Conservation (phyloP, 495 filamentous ascomycete genomes). For the Aspergillus affinis region DNA sequence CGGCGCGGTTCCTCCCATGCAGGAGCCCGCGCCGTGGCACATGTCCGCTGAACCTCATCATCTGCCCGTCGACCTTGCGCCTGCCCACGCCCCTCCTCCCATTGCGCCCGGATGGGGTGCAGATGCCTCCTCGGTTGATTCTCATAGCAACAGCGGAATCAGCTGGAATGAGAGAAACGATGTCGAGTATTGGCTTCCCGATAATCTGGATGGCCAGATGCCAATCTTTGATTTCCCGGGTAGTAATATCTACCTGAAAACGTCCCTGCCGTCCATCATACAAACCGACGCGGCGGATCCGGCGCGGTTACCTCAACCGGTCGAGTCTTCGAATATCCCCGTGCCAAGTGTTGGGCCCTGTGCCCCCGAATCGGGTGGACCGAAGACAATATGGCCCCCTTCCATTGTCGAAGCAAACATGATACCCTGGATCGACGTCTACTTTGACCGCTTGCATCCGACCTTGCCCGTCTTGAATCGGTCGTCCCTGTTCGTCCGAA, state of each 20-base stretch:
- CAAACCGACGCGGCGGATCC: slow-evolving; percentile 26
- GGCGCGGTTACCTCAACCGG: slow-evolving; percentile 20
- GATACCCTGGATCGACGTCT: slow-evolving; percentile 71
- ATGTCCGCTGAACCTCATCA: slow-evolving; percentile 24
- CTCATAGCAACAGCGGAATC: slow-evolving; percentile 23
- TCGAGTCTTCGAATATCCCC: slow-evolving; percentile 23
- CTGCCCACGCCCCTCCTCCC: slow-evolving; percentile 18
- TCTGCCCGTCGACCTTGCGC: slow-evolving; percentile 28
- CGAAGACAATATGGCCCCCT: slow-evolving; percentile 32
- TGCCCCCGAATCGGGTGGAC: slow-evolving; percentile 21
- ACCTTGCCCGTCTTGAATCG: slow-evolving; percentile 77
- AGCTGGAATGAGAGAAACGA: slow-evolving; percentile 36
- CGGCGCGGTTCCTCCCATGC: slow-evolving; percentile 16
- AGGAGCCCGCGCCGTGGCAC: slow-evolving; percentile 23
- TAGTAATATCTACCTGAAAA: slow-evolving; percentile 40
- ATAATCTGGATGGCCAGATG: slow-evolving; percentile 34
- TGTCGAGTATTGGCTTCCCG: slow-evolving; percentile 44
- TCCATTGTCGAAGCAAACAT: slow-evolving; percentile 43
- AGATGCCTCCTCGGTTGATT: slow-evolving; percentile 26
- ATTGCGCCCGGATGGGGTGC: slow-evolving; percentile 24
- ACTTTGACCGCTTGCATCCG: slow-evolving; percentile 79
- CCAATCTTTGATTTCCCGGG: slow-evolving; percentile 41
- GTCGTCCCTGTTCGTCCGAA: slow-evolving; percentile 59
- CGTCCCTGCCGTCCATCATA: slow-evolving; percentile 42
- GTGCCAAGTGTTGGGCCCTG: slow-evolving; percentile 22